A percentile compares a stretch with the other conserved stretches of the same genome.
phyloP scores from a whole-genome alignment of 2,329 filamentous ascomycete genomes.

The Fusarium musae region DNA sequence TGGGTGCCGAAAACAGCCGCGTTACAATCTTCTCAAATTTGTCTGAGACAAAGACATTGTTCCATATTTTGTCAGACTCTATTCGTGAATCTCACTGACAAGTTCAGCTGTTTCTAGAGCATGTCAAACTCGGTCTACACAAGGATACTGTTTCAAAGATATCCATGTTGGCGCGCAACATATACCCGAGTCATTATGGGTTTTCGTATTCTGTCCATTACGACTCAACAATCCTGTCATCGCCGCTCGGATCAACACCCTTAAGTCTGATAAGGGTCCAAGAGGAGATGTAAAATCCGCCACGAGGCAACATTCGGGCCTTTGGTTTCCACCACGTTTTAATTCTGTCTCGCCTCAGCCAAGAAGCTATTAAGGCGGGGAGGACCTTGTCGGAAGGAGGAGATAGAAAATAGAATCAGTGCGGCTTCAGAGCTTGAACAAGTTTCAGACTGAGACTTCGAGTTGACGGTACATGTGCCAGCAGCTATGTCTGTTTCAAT shows the following conservation, averaged over 20 bases:
- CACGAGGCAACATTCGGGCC: slow-evolving; percentile 15
- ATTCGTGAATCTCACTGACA: slow-evolving; percentile 6
- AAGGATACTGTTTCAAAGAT: slow-evolving; percentile 7
- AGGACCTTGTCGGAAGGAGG: slow-evolving; percentile 8
- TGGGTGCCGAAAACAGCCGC: slow-evolving; percentile 72
- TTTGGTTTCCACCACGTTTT: slow-evolving; percentile 22
- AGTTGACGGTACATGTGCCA: neutral
- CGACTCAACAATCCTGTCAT: neutral
- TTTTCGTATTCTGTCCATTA: slow-evolving; percentile 4
- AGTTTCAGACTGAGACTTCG: slow-evolving; percentile 9
- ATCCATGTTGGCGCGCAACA: neutral
- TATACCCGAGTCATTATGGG: slow-evolving; percentile 1
- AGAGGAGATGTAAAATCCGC: neutral
- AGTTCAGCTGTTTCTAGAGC: neutral
- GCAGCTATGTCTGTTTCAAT: neutral
- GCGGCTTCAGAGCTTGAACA: slow-evolving; percentile 9
- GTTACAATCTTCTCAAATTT: slow-evolving; percentile 73
- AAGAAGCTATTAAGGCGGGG: slow-evolving; percentile 16
- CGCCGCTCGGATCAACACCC: slow-evolving; percentile 7
- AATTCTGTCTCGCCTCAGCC: neutral
- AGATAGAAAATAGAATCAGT: slow-evolving; percentile 15
- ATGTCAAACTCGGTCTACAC: neutral
- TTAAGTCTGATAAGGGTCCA: neutral
- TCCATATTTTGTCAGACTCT: slow-evolving; percentile 47
- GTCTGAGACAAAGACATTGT: slow-evolving; percentile 58